Base-by-base conservation (phyloP, 1,284 basidiomycete genomes). In the Lentinula novae-zelandiae region DNA sequence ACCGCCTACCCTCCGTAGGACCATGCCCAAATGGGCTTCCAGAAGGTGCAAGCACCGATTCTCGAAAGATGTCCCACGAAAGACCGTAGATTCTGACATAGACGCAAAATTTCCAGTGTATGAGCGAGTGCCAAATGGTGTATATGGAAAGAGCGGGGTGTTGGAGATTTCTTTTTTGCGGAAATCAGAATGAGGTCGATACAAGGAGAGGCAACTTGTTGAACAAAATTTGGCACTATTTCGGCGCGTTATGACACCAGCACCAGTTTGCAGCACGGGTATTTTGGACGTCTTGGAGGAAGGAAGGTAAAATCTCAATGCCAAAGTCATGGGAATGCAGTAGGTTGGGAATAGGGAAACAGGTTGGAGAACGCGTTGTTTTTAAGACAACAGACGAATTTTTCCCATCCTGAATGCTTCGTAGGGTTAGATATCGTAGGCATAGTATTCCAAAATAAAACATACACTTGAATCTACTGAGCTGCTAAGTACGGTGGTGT, bases 1-100 rank as follows among this genome's bases (percentile, higher is more conserved):
- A 15, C 95, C 93, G 0, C 95, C 95, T 15, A 95, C 86, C 53
- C 83, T 82, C 50, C 73, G 77, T 5, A 96, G 80, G 1, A 85
- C 80, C 93, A 96, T 96, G 51, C 89, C 90, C 40, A 96, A 76
- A 60, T 84, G 74, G 0, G 79, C 69, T 50, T 84, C 82, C 2
- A 95, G 80, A 3, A 92, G 70, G 5, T 72, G 69, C 22, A 87
- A 78, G 0, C 89, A 86, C 9, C 88, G 84, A 17, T 82, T 71
- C 71, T 97, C 95, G 68, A 94, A 97, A 0, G 85, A 84, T 0
- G 76, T 80, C 9, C 94, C 94, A 44, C 87, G 78, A 48, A 83
- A 57, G 17, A 63, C 62, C n/a, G 62, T 62, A n/a, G 62, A 60
- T 8, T 22, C 9, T n/a, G 36, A 42, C 2, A 39, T 12, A 27